Percentiles rank a stretch among this genome's conserved stretches.
These are phyloP conservation scores for Naganishia albida DNA, from an alignment of 1,284 basidiomycete genomes.

Conservation along the genomic window DNA sequence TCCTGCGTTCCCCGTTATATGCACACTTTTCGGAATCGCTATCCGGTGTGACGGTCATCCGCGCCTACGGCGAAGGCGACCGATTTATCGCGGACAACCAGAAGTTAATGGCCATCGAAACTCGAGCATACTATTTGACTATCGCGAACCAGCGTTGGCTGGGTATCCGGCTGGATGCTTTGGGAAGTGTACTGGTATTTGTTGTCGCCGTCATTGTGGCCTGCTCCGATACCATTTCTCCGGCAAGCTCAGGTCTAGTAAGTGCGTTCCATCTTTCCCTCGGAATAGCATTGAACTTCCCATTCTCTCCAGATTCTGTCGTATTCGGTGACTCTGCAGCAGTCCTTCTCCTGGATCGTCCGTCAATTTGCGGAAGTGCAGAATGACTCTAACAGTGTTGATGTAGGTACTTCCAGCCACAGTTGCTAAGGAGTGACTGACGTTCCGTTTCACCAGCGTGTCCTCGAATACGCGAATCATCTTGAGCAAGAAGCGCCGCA, in stretches of 20 bases:
- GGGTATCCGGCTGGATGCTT: conserved; percentile 77
- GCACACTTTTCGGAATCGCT: conserved; percentile 88
- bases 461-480: conserved; percentile 72
- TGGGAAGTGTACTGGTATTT: conserved; percentile 76
- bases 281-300: conserved; percentile 38
- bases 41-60: conserved; percentile 78
- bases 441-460: conserved; percentile 81
- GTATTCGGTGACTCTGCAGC: conserved; percentile 60
- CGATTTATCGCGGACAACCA: conserved; percentile 76
- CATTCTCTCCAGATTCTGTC: conserved; percentile 58
- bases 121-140: conserved; percentile 85
- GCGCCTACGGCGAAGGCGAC: conserved; percentile 73
- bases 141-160: conserved; percentile 73
- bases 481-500: conserved; percentile 79
- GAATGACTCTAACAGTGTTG: conserved; percentile 89
- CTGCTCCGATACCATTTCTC: conserved; percentile 67
- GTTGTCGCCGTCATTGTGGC: conserved; percentile 73
- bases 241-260: conserved; percentile 66
- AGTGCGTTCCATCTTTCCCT: conserved; percentile 57
- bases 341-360: conserved; percentile 78
- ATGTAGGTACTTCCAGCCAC: conserved; percentile 62
- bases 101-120: conserved; percentile 79
- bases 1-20: conserved; percentile 63
- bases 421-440: conserved; percentile 67
- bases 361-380: conserved; percentile 82